Percentiles rank a stretch among this genome's conserved stretches.
These are phyloP conservation scores for Hypomyces rosellus DNA, from an alignment of 2,329 filamentous ascomycete species.

Conservation along the genomic window DNA sequence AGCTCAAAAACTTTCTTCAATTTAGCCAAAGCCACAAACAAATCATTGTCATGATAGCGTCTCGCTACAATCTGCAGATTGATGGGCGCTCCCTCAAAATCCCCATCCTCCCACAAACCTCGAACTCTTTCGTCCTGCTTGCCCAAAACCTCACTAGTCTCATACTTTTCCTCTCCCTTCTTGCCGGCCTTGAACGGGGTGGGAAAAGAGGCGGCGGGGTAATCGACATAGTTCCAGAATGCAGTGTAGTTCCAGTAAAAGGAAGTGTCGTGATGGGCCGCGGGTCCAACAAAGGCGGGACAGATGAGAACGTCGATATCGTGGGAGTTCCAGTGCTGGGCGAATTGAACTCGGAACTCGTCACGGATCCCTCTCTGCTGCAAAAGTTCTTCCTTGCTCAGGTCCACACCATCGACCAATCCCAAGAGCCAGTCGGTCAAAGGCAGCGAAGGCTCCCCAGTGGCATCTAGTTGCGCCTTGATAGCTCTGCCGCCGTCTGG, in stretches of 20 bases:
- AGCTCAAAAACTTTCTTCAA: conserved; percentile 8
- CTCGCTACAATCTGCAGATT: conserved; percentile 21
- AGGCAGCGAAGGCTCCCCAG: conserved; percentile 22
- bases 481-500: conserved; percentile 19
- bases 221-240: conserved; percentile 28
- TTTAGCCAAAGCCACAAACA: conserved; percentile 23
- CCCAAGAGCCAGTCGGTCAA: conserved; percentile 22
- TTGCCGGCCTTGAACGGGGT: conserved; percentile 15
- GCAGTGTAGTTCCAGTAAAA: conserved; percentile 25
- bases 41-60: conserved; percentile 28
- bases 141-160: conserved; percentile 1
- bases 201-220: conserved; percentile 22
- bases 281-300: conserved; percentile 20
- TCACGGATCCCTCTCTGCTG: conserved; percentile 1
- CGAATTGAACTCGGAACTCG: conserved; percentile 1
- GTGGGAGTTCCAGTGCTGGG: conserved; percentile 17
- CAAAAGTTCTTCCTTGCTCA: neutral
- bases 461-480: conserved; percentile 12
- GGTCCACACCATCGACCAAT: conserved; percentile 7
- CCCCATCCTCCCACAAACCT: conserved; percentile 5
- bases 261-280: conserved; percentile 14
- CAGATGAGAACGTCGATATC: conserved; percentile 23
- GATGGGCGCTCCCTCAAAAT: conserved; percentile 14
- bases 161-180: conserved; percentile 9
- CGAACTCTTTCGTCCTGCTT: conserved; percentile 1